Evolutionary conservation across 176 grass and related monocot species (phyloP).

Genomic region (Carex littledalei): DNA sequence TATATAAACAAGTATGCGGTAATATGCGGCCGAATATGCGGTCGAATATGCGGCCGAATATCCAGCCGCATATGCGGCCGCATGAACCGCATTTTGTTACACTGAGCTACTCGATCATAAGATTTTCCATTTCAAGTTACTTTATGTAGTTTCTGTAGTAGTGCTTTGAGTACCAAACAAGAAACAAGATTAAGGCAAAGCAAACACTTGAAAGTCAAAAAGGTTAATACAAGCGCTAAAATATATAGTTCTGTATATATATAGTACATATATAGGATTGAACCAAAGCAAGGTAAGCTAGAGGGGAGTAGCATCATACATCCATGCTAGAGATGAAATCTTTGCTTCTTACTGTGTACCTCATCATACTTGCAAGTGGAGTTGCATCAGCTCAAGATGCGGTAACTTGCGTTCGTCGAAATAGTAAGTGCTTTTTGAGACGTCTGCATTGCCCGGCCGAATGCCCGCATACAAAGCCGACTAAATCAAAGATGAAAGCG

Average conservation of each 20-base stretch:
- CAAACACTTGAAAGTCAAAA: slow-evolving; percentile 14
- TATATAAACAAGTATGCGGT: no score
- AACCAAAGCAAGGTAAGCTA: background rate
- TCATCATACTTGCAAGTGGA: background rate
- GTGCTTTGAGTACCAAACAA: slow-evolving; percentile 10
- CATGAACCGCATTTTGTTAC: no score
- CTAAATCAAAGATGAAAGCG: slow-evolving; percentile 10
- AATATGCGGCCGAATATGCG: no score
- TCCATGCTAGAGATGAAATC: background rate
- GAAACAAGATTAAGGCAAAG: background rate
- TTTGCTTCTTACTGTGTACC: background rate
- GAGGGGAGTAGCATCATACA: background rate
- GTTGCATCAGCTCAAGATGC: slow-evolving; percentile 19
- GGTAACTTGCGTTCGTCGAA: background rate
- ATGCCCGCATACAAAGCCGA: slow-evolving; percentile 24
- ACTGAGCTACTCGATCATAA: background rate
- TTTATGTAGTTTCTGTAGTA: background rate
- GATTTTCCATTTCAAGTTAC: background rate
- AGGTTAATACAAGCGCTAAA: background rate
- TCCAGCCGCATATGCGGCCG: no score
- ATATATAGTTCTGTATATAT: background rate
- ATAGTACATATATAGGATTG: background rate
- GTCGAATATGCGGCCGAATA: no score
- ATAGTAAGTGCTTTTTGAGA: slow-evolving; percentile 1
- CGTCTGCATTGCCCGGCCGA: slow-evolving; percentile 21